These are phyloP conservation scores for Scutellaria barbata DNA, from an alignment of 257 asterid species.

Conservation along the genomic window DNA sequence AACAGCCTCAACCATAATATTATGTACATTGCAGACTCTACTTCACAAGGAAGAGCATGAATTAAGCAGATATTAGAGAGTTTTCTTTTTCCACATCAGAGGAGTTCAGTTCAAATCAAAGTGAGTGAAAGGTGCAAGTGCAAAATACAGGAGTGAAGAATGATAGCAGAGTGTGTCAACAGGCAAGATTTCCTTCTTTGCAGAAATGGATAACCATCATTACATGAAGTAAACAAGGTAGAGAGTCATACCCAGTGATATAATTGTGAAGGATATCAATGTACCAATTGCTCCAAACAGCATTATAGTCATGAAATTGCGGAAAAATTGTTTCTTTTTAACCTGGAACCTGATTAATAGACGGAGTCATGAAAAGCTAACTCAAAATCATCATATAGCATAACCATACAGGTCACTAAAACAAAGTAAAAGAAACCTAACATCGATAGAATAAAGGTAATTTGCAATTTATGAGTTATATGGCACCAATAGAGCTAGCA, in stretches of 20 bases:
- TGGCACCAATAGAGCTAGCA: not conserved
- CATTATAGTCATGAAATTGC: conserved; percentile 88
- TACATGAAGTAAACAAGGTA: conserved; percentile 35
- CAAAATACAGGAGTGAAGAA: conserved; percentile 16
- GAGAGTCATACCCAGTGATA: conserved; percentile 72
- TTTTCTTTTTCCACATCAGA: conserved; percentile 1
- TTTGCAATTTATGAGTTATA: conserved; percentile 8
- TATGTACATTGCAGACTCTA: not conserved
- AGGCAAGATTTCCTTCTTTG: conserved; percentile 15
- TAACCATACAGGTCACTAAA: conserved; percentile 5
- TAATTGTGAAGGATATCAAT: conserved; percentile 75
- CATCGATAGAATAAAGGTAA: not conserved
- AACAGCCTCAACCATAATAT: not conserved
- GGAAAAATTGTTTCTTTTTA: conserved; percentile 93
- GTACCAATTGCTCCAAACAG: conserved; percentile 97
- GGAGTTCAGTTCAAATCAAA: conserved; percentile 29
- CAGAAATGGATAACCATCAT: conserved; percentile 2
- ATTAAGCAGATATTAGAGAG: conserved; percentile 3
- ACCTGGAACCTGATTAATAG: conserved; percentile 87
- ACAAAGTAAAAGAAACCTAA: conserved; percentile 3
- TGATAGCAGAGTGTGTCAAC: conserved; percentile 13
- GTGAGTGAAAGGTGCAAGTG: conserved; percentile 15
- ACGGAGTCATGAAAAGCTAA: conserved; percentile 29
- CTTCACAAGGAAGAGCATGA: conserved; percentile 31
- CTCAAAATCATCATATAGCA: conserved; percentile 35